Conservation (phyloP, 352 stramenopile species). For the Phytopythium boreale region DNA sequence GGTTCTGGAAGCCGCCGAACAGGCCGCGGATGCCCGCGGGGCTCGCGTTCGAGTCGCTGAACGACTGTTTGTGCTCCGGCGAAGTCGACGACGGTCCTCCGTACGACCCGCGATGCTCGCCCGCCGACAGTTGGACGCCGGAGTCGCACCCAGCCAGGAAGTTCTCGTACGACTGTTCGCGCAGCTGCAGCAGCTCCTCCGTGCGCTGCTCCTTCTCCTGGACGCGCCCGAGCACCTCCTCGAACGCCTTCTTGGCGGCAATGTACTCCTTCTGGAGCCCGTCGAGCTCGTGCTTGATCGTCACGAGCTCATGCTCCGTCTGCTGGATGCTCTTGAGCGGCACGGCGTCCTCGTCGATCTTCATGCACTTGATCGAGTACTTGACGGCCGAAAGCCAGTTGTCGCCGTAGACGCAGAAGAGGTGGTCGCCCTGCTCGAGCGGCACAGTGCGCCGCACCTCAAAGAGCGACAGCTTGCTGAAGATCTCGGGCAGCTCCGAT, state of each 20-base stretch:
- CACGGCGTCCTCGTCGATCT: conserved; percentile 57
- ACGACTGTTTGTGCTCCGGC: conserved; percentile 33
- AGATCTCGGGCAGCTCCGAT: conserved; percentile 77
- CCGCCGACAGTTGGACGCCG: conserved; percentile 13
- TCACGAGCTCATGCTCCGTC: conserved; percentile 69
- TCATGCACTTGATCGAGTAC: conserved; percentile 86
- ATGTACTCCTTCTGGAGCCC: conserved; percentile 76
- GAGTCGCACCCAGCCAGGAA: conserved; percentile 68
- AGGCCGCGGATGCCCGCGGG: conserved; percentile 51
- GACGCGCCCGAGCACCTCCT: conserved; percentile 64
- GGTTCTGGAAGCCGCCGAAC: conserved; percentile 67
- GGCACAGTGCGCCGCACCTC: conserved; percentile 78
- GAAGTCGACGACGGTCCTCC: conserved; percentile 22
- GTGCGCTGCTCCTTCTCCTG: conserved; percentile 71
- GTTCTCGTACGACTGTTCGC: conserved; percentile 69
- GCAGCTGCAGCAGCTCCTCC: conserved; percentile 64
- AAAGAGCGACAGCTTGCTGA: conserved; percentile 80
- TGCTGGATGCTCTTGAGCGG: conserved; percentile 67
- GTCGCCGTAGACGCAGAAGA: conserved; percentile 88
- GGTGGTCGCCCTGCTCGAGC: conserved; percentile 76
- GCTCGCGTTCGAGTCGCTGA: conserved; percentile 31
- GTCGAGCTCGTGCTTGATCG: conserved; percentile 77
- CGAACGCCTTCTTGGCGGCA: conserved; percentile 76
- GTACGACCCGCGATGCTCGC: conserved; percentile 22
- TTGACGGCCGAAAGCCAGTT: conserved; percentile 88